Conservation (phyloP, 75 land plant genomes). For the Sequoia sempervirens region DNA sequence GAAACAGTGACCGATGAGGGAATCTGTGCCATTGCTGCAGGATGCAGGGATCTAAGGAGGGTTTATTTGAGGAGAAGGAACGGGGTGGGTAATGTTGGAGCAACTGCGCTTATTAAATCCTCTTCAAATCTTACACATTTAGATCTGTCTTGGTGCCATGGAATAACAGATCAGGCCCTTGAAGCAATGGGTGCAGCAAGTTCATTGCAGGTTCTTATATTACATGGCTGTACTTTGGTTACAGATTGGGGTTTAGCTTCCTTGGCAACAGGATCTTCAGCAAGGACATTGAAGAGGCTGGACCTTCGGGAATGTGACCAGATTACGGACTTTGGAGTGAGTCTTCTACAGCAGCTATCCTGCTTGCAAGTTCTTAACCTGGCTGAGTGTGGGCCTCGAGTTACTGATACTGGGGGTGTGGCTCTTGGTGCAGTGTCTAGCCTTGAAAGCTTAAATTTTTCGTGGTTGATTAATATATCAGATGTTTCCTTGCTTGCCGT, state of each 20-base stretch:
- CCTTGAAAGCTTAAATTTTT: constrained; percentile 17
- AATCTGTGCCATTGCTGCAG: constrained; percentile 13
- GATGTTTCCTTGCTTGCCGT: constrained; percentile 20
- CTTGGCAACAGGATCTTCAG: constrained; percentile 8
- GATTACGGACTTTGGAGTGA: constrained; percentile 21
- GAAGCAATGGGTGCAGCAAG: constrained; percentile 9
- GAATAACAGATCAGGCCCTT: constrained; percentile 21
- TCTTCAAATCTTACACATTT: constrained; percentile 19
- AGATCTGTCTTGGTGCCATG: constrained; percentile 18
- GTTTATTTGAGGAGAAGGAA: constrained; percentile 18
- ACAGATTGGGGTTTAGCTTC: constrained; percentile 20
- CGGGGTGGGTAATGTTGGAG: constrained; percentile 22
- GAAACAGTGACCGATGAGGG: constrained; percentile 20
- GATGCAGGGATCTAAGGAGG: constrained; percentile 17
- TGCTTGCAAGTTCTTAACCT: constrained; percentile 18
- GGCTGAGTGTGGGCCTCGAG: constrained; percentile 27
- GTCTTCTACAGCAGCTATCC: constrained; percentile 12
- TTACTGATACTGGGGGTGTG: constrained; percentile 21
- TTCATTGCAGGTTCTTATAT: constrained; percentile 13
- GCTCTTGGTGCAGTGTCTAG: constrained; percentile 7
- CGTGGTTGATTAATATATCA: constrained; percentile 30
- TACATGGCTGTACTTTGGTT: constrained; percentile 14
- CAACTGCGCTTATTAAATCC: constrained; percentile 5
- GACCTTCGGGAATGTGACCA: constrained; percentile 25
- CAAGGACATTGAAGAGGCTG: constrained; percentile 12